phyloP scores from a whole-genome alignment of 768 basidiomycete species.

The Lyophyllum decastes region DNA sequence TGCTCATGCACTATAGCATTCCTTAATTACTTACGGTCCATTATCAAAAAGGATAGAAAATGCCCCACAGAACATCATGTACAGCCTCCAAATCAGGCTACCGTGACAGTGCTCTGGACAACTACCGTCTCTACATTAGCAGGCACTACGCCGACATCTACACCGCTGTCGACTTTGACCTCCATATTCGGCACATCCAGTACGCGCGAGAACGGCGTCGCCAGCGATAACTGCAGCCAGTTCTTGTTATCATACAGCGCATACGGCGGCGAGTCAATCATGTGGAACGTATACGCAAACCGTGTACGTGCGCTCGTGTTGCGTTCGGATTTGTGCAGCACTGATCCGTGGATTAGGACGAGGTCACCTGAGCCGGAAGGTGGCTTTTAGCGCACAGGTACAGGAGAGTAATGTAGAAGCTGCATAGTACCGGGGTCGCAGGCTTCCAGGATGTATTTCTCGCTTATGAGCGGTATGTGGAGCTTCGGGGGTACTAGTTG shows the following conservation, averaged over 20 bases:
- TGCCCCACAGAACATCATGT: neutral
- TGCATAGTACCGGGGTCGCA: constrained; percentile 66
- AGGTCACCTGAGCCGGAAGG: constrained; percentile 68
- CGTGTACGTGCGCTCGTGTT: constrained; percentile 82
- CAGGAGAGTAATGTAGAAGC: neutral
- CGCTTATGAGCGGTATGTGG: constrained; percentile 30
- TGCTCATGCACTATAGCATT: too few species aligned
- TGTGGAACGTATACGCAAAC: constrained; percentile 95
- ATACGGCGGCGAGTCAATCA: constrained; percentile 77
- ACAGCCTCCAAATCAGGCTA: neutral
- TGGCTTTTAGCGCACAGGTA: too few species aligned
- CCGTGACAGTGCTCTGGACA: neutral
- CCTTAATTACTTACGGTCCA: too few species aligned
- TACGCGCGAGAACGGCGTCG: constrained; percentile 78
- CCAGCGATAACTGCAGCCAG: constrained; percentile 88
- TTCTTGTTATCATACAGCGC: constrained; percentile 88
- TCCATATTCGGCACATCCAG: constrained; percentile 27
- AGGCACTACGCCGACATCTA: neutral
- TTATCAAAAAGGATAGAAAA: too few species aligned
- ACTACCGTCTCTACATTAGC: neutral
- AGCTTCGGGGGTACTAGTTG: constrained; percentile 43
- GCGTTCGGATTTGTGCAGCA: constrained; percentile 88
- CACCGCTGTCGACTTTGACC: constrained; percentile 3
- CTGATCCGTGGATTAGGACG: constrained; percentile 91
- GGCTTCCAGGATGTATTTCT: constrained; percentile 64